A percentile compares a stretch with the other conserved stretches of the same genome.
phyloP scores from a whole-genome alignment of 805 yeast genomes.

The Kuraishia capsulata region DNA sequence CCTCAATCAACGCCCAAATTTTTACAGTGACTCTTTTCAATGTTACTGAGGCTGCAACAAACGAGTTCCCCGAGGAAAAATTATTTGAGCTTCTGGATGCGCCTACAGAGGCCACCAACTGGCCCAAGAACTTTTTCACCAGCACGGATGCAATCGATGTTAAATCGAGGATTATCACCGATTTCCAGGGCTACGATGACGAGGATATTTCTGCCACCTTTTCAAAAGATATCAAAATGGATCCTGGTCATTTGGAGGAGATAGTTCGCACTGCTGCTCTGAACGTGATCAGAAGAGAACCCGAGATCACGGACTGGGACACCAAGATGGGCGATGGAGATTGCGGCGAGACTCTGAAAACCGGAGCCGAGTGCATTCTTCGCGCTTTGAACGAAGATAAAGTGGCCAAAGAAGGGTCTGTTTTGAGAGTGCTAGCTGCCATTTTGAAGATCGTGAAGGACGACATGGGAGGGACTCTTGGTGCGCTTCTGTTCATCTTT shows the following conservation, averaged over 20 bases:
- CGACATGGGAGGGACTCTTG: constrained; percentile 31
- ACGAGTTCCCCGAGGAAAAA: constrained; percentile 11
- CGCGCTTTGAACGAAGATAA: constrained; percentile 13
- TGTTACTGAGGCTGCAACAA: constrained; percentile 19
- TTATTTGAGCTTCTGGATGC: constrained; percentile 22
- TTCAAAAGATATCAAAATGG: constrained; percentile 13
- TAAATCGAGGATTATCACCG: constrained; percentile 15
- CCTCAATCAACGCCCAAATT: constrained; percentile 27
- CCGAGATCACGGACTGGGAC: constrained; percentile 29
- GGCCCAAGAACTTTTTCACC: constrained; percentile 18
- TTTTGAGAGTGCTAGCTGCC: constrained; percentile 14
- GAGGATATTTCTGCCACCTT: constrained; percentile 3
- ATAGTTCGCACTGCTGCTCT: constrained; percentile 18
- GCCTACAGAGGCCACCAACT: constrained; percentile 20
- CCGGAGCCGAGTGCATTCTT: constrained; percentile 23
- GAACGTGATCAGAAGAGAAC: constrained; percentile 22
- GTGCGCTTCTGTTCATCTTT: constrained; percentile 26
- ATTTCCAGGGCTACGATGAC: constrained; percentile 19
- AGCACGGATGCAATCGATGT: constrained; percentile 10
- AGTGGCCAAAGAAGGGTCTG: constrained; percentile 16
- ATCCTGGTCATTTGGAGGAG: constrained; percentile 7
- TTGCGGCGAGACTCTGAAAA: constrained; percentile 28
- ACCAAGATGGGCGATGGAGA: constrained; percentile 36
- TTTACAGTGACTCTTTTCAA: constrained; percentile 28
- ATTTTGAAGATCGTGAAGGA: constrained; percentile 21